Conservation (phyloP, 2,329 filamentous ascomycete genomes). For the Diplodia sapinea region DNA sequence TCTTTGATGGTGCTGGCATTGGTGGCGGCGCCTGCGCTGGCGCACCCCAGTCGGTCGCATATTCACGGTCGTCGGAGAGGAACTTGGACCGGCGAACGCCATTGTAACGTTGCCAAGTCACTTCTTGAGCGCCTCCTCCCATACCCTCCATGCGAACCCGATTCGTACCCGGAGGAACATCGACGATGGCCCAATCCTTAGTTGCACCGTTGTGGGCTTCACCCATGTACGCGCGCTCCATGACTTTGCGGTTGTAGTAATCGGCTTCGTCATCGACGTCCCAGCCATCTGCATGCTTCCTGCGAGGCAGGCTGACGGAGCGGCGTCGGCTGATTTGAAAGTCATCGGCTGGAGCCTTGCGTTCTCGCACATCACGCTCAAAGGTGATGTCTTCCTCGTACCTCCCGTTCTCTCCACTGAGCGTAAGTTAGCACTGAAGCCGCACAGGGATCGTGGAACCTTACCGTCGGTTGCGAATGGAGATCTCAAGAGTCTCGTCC, state of each 20-base stretch:
- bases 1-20: slow-evolving; percentile 37
- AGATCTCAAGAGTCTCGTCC: slow-evolving; percentile 62
- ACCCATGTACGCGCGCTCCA: slow-evolving; percentile 71
- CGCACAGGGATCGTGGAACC: neutral
- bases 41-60: slow-evolving; percentile 52
- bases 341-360: slow-evolving; percentile 37
- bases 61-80: slow-evolving; percentile 67
- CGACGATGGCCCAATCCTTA: slow-evolving; percentile 79
- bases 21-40: slow-evolving; percentile 34
- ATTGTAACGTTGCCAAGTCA: slow-evolving; percentile 79
- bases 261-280: slow-evolving; percentile 62
- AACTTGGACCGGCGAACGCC: slow-evolving; percentile 78
- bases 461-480: slow-evolving; percentile 51
- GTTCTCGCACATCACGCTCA: slow-evolving; percentile 56
- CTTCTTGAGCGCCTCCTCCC: slow-evolving; percentile 75
- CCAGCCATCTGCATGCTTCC: slow-evolving; percentile 54
- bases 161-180: slow-evolving; percentile 83
- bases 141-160: slow-evolving; percentile 81
- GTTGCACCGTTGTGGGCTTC: slow-evolving; percentile 77
- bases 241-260: slow-evolving; percentile 70
- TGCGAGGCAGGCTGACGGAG: slow-evolving; percentile 53
- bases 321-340: slow-evolving; percentile 44
- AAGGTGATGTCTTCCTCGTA: slow-evolving; percentile 69
- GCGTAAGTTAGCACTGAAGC: neutral
- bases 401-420: slow-evolving; percentile 44